Evolutionary conservation across 108 stramenopile species (phyloP).

Genomic region (Schizochytrium sp.): DNA sequence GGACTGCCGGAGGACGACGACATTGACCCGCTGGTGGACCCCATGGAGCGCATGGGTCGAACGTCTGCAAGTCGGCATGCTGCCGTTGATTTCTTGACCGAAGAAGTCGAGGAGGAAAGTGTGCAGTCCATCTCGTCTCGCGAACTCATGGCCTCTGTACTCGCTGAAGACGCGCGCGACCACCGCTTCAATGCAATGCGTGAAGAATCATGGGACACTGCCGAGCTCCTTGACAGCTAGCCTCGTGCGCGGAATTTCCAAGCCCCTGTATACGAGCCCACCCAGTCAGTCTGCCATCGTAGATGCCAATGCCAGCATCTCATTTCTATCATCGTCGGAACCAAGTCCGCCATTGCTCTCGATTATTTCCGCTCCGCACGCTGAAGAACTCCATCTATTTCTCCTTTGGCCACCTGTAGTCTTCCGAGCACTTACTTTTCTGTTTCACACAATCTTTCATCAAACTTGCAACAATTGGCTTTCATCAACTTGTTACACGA

Average conservation of each 20-base stretch:
- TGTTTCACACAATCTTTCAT: too few species aligned
- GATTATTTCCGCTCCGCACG: too few species aligned
- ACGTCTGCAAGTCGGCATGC: not conserved
- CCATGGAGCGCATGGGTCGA: not conserved
- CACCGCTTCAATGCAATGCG: not conserved
- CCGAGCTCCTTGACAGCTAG: not conserved
- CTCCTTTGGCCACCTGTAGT: too few species aligned
- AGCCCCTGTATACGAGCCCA: too few species aligned
- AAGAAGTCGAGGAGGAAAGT: not conserved
- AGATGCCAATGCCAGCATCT: too few species aligned
- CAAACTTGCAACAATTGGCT: too few species aligned
- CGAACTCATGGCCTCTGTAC: not conserved
- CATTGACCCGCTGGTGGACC: not conserved
- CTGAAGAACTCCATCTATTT: too few species aligned
- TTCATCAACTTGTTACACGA: too few species aligned
- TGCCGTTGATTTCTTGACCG: not conserved
- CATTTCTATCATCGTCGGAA: too few species aligned
- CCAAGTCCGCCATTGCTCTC: too few species aligned
- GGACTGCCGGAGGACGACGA: not conserved
- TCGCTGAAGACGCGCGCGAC: not conserved
- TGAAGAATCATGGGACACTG: not conserved
- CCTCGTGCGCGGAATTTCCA: not conserved
- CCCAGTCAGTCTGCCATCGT: too few species aligned
- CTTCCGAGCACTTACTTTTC: too few species aligned
- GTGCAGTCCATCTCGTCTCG: not conserved